Percentiles rank a stretch among this genome's conserved stretches.
These are phyloP conservation scores for Coniochaeta sp. DNA, from an alignment of 2,329 filamentous ascomycete genomes.

Conservation along the genomic window DNA sequence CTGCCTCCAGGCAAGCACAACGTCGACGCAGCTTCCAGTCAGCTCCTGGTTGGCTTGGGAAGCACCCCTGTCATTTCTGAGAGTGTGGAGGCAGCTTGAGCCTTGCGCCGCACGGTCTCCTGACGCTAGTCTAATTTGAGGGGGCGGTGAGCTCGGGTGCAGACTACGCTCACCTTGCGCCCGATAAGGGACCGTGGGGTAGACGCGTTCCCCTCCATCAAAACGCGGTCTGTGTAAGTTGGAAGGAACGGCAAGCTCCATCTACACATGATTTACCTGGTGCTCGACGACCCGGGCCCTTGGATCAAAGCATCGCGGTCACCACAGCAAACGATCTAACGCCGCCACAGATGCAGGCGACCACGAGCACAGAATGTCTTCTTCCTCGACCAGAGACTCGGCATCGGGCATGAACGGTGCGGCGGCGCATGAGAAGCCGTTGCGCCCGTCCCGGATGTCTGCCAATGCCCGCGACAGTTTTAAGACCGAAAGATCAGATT, in stretches of 20 bases:
- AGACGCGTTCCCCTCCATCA: slow-evolving; percentile 1
- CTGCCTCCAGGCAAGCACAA: slow-evolving; percentile 18
- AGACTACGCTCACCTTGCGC: not conserved
- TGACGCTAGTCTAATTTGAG: not conserved
- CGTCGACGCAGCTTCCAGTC: slow-evolving; percentile 13
- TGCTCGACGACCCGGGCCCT: not conserved
- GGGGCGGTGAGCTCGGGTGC: not conserved
- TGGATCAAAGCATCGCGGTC: not conserved
- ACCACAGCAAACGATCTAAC: not conserved
- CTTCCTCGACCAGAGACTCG: not conserved
- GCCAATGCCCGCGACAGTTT: slow-evolving; percentile 13
- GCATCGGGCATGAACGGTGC: not conserved
- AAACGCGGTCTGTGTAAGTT: slow-evolving; percentile 1
- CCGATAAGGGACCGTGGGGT: not conserved
- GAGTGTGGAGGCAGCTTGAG: not conserved
- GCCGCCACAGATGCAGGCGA: slow-evolving; percentile 16
- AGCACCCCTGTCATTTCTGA: not conserved
- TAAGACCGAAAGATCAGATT: slow-evolving; percentile 22
- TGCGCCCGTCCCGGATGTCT: slow-evolving; percentile 23
- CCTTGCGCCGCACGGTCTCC: not conserved
- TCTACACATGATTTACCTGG: not conserved
- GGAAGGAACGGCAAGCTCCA: not conserved
- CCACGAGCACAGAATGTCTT: slow-evolving; percentile 4
- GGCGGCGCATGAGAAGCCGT: slow-evolving; percentile 1
- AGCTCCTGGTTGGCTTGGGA: slow-evolving; percentile 3